These are phyloP conservation scores for Aspergillus texensis DNA, from an alignment of 2,329 filamentous ascomycete genomes.

Conservation along the genomic window DNA sequence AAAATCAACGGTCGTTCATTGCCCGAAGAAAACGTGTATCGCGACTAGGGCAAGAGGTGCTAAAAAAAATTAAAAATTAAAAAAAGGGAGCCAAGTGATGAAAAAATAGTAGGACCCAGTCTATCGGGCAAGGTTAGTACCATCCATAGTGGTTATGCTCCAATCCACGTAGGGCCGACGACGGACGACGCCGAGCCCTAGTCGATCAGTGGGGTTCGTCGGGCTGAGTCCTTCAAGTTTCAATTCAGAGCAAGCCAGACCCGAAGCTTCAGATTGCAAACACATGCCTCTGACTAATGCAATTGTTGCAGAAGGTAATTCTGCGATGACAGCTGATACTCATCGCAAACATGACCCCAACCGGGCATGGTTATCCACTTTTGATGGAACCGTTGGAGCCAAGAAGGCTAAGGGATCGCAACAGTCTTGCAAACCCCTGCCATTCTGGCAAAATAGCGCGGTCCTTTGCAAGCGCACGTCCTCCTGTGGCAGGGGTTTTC, in stretches of 20 bases:
- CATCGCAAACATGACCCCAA: neutral
- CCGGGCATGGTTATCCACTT: neutral
- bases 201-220: conserved; percentile 18
- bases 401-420: neutral
- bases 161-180: conserved; percentile 12
- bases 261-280: neutral
- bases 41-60: neutral
- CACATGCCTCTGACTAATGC: conserved; percentile 1
- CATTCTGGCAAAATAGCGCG: neutral
- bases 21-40: conserved; percentile 8
- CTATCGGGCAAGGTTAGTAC: conserved; percentile 15
- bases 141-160: conserved; percentile 12
- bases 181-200: conserved; percentile 20
- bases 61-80: neutral
- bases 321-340: conserved; percentile 9
- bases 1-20: conserved; percentile 4
- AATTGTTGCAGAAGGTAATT: neutral
- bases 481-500: conserved; percentile 8
- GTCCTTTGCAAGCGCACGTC: neutral
- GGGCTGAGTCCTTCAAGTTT: conserved; percentile 12
- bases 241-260: neutral
- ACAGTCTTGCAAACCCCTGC: neutral
- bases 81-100: neutral
- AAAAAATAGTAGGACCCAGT: conserved; percentile 13
- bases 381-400: conserved; percentile 1